Evolutionary conservation across 2,329 filamentous ascomycete species (phyloP).

Genomic region (Graphiopsis chlorocephala): DNA sequence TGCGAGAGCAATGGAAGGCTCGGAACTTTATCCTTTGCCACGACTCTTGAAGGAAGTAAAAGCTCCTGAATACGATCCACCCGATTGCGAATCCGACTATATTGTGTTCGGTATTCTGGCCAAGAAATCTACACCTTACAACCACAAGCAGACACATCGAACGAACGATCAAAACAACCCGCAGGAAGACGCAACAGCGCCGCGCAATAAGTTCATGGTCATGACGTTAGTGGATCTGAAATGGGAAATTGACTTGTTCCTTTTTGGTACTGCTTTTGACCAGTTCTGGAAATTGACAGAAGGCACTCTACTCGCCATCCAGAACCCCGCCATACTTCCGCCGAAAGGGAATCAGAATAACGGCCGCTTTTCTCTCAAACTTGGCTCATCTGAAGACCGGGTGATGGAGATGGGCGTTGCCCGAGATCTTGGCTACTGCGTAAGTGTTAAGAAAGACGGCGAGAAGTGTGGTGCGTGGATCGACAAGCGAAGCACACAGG

Average conservation of each 20-base stretch:
- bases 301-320: slow-evolving; percentile 86
- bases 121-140: slow-evolving; percentile 78
- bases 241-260: slow-evolving; percentile 85
- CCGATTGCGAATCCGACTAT: slow-evolving; percentile 81
- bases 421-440: slow-evolving; percentile 85
- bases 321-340: slow-evolving; percentile 90
- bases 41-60: slow-evolving; percentile 79
- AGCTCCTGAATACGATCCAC: slow-evolving; percentile 74
- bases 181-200: slow-evolving; percentile 46
- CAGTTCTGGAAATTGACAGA: slow-evolving; percentile 91
- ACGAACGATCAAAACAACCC: slow-evolving; percentile 51
- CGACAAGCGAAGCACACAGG: slow-evolving; percentile 81
- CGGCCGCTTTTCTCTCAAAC: slow-evolving; percentile 78
- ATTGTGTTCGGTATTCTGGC: slow-evolving; percentile 87
- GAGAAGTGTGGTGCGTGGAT: slow-evolving; percentile 79
- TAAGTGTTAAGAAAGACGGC: slow-evolving; percentile 79
- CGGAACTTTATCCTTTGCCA: slow-evolving; percentile 74
- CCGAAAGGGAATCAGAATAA: slow-evolving; percentile 74
- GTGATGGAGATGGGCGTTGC: slow-evolving; percentile 85
- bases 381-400: slow-evolving; percentile 82
- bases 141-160: slow-evolving; percentile 50
- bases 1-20: slow-evolving; percentile 72
- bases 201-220: slow-evolving; percentile 84
- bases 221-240: slow-evolving; percentile 82
- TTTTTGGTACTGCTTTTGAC: slow-evolving; percentile 87